Percentiles rank a stretch among this genome's conserved stretches.
Evolutionary conservation across 2,329 filamentous ascomycete genomes (phyloP).

Genomic region (Endoconidiophora polonica): DNA sequence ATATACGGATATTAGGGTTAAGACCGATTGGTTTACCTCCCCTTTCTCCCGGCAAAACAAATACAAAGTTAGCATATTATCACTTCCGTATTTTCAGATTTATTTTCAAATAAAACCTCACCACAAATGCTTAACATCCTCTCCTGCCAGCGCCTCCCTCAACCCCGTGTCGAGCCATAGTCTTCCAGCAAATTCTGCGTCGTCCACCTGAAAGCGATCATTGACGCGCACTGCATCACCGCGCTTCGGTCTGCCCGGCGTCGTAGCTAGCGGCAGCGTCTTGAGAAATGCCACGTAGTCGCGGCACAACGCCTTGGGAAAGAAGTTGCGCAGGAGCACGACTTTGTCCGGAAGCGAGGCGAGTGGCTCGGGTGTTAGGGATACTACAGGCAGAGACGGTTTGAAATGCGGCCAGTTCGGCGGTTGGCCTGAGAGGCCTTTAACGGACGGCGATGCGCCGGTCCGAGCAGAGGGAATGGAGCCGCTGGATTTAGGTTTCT

Average conservation of each 20-base stretch:
- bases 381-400: constrained; percentile 47
- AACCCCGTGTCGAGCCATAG: constrained; percentile 68
- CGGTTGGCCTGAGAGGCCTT: constrained; percentile 15
- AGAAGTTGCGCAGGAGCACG: constrained; percentile 55
- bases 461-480: constrained; percentile 2
- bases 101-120: constrained; percentile 19
- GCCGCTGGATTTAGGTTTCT: constrained; percentile 16
- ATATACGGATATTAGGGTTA: constrained; percentile 77
- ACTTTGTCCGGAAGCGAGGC: constrained; percentile 43
- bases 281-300: constrained; percentile 58
- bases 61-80: not conserved
- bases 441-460: constrained; percentile 13
- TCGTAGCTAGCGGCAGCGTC: constrained; percentile 56
- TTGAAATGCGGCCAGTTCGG: constrained; percentile 55
- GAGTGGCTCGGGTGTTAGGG: constrained; percentile 43
- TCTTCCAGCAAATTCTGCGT: constrained; percentile 53
- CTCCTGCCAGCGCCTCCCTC: constrained; percentile 37
- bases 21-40: constrained; percentile 70
- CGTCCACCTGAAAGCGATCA: constrained; percentile 72
- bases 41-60: constrained; percentile 32
- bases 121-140: constrained; percentile 27
- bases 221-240: constrained; percentile 76
- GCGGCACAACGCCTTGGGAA: constrained; percentile 57
- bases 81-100: not conserved
- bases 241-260: constrained; percentile 59